Evolutionary conservation across 148 eudicot genomes (phyloP), one percentile per base, ranked within the genome.

Genomic region (Talinum fruticosum): DNA sequence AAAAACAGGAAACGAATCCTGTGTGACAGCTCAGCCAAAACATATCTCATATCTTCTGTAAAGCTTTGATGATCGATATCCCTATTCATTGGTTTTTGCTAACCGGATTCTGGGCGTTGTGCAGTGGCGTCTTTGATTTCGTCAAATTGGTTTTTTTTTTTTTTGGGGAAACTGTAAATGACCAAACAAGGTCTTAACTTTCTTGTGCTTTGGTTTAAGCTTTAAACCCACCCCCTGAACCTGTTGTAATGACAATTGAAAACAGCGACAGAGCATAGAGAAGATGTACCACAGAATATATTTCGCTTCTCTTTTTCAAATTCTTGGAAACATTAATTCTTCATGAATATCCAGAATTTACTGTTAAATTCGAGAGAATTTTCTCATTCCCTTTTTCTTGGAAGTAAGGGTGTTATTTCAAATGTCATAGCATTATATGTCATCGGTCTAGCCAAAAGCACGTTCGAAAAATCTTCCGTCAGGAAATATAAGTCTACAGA

Each of bases 1-100:
- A 88, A 76, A 84, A 73, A 57, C 83, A 77, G 80, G 86, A 79
- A 29, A 66, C 72, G 32, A 83, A 75, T 79, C 78, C 78, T 10
- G 38, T 62, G 32, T 71, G 45, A 35, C 70, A 70, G 76, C 80
- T 67, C 49, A 28, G 8, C 44, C 10, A 8, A 12, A 28, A 32
- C 2, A 44, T 16, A 13, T 73, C 41, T 6, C 2, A 44, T 16
- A 13, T 73, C 41, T 6, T 47, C 5, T 72, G 41, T 71, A 23
- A 32, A 38, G 69, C 38, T 34, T 80, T 15, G 10, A 34, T 14
- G 13, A 34, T 32, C 26, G 8, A 30, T 12, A 37, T 35, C 23
- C 5, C 16, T 44, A 67, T 71, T 73, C 66, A 65, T 76, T 34
- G 64, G 30, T 76, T 66, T 36, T 34, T 47, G 65, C 45, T 54